Conservation (phyloP, 192 early-diverging fungal species). For the Funneliformis geosporum region DNA sequence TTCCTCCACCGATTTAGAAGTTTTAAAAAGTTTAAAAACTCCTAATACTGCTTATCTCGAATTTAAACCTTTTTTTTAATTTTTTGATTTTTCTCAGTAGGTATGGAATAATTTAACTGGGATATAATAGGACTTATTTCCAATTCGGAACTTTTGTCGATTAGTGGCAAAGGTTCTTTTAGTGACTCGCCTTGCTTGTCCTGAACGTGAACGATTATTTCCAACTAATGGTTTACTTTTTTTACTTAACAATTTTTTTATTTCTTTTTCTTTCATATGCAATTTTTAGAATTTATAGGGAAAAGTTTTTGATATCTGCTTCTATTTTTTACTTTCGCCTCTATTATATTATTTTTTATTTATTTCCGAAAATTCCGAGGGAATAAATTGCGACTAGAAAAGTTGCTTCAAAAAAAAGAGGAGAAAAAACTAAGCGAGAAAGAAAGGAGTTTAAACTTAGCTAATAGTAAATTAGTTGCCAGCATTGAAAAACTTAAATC, state of each 20-base stretch:
- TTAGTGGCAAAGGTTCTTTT: background rate
- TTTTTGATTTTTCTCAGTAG: background rate
- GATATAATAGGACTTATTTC: background rate
- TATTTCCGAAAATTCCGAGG: background rate
- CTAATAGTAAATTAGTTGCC: no score
- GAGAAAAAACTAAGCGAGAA: no score
- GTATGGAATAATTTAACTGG: background rate
- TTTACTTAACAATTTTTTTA: slow-evolving; percentile 3
- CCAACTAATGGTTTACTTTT: slow-evolving; percentile 7
- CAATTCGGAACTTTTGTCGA: slow-evolving; percentile 1
- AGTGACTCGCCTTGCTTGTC: background rate
- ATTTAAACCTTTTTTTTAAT: background rate
- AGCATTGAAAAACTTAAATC: no score
- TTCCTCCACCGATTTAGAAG: no score
- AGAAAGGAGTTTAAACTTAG: no score
- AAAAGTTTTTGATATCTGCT: background rate
- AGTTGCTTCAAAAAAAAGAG: no score
- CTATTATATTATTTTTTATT: background rate
- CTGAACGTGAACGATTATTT: slow-evolving; percentile 2
- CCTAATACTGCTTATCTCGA: background rate
- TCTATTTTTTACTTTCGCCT: background rate
- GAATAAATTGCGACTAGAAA: no score
- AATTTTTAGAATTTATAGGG: background rate
- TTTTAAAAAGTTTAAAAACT: no score
- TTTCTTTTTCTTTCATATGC: slow-evolving; percentile 14